Base-by-base conservation (phyloP, 1,284 basidiomycete genomes). In the Cryptococcus hybrid region DNA sequence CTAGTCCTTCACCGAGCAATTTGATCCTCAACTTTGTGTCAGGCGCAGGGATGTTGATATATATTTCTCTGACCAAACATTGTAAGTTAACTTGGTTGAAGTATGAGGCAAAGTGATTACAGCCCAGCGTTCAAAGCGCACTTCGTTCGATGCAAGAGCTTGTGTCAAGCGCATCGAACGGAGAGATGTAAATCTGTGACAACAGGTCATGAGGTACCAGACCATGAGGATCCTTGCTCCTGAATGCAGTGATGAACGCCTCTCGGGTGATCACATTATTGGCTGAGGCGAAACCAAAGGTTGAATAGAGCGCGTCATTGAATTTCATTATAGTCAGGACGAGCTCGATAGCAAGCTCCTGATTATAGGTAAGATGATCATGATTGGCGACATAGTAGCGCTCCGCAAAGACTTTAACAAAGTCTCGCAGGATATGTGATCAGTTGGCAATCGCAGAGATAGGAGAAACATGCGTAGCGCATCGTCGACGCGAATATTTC, bases 301-400 rank as follows among this genome's bases (percentile, higher is more conserved):
- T 70, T 9, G 69, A 70, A 56, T 78, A 71, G 0, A 76, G 59
- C 36, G 72, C 64, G 57, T 78, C 78, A 64, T 78, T 75, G 43
- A 75, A 70, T 69, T 92, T 88, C 61, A 94, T 86, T 57, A 95
- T 86, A 1, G 90, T 88, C 51, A 89, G 84, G 38, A 92, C 88
- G 47, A 98, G 83, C 38, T 87, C 86, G 57, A 84, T 80, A 1
- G 90, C 87, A 52, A 90, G 80, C 60, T 90, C 87, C 69, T 85
- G 86, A 77, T 90, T 88, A 68, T 87, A 92, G 2, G 88, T 83
- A 30, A 92, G 84, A 38, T 84, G 82, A 47, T 83, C 82, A 12
- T 86, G 84, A 72, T 99, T 99, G n/a, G 88, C 87, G 58, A 88
- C 86, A 64, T 90, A 89, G 90, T 93, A 99, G 34, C 89, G 84